These are phyloP conservation scores for Paulownia fortunei DNA, from an alignment of 257 asterid species.

Conservation along the genomic window DNA sequence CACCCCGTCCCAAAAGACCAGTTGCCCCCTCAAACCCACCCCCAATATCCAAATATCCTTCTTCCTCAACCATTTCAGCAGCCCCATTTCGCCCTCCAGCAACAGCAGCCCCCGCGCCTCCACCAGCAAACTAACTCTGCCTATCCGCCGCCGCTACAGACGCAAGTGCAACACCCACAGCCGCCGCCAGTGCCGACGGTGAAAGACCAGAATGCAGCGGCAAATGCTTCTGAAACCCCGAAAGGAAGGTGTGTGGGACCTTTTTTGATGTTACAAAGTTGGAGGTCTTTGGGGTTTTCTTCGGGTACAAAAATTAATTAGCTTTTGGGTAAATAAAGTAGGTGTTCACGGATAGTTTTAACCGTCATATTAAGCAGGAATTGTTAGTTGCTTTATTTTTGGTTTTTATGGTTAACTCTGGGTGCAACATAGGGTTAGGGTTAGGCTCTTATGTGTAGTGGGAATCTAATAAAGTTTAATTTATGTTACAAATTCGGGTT, in stretches of 20 bases:
- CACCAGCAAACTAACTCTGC: slow-evolving; percentile 40
- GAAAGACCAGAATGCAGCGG: slow-evolving; percentile 41
- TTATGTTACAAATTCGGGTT: not conserved
- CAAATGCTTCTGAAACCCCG: slow-evolving; percentile 46
- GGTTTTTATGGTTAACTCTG: not conserved
- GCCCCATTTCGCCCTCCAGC: slow-evolving; percentile 53
- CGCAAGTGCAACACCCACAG: slow-evolving; percentile 34
- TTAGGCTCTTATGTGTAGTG: not conserved
- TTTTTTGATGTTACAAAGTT: slow-evolving; percentile 7
- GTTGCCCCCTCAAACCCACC: slow-evolving; percentile 40
- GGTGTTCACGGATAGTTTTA: not conserved
- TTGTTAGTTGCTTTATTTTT: slow-evolving; percentile 7
- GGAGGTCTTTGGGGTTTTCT: not conserved
- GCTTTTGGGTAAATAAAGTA: not conserved
- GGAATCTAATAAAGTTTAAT: not conserved
- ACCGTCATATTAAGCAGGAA: not conserved
- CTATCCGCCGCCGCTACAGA: slow-evolving; percentile 37
- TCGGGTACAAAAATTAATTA: not conserved
- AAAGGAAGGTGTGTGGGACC: slow-evolving; percentile 60
- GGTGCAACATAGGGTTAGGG: slow-evolving; percentile 16
- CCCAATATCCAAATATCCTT: slow-evolving; percentile 31
- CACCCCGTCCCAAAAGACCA: slow-evolving; percentile 52
- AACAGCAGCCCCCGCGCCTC: slow-evolving; percentile 31
- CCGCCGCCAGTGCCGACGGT: slow-evolving; percentile 29
- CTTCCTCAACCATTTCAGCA: slow-evolving; percentile 41